Evolutionary conservation across 176 grass and related monocot species (phyloP).

Genomic region (Tillandsia leiboldiana): DNA sequence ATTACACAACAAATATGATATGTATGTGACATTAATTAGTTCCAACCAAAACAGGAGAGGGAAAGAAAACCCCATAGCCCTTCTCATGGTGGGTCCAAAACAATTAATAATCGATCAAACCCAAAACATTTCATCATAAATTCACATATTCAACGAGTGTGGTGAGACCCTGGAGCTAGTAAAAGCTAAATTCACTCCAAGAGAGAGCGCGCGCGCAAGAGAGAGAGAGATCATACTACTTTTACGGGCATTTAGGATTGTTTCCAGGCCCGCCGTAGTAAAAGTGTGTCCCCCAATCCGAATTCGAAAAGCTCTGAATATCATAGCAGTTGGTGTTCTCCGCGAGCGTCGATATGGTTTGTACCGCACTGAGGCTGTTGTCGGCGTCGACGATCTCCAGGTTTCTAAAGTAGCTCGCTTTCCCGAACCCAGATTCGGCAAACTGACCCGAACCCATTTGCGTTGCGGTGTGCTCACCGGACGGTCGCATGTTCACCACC

Average conservation of each 20-base stretch:
- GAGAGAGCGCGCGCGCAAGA: background rate
- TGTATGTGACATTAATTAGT: constrained; percentile 25
- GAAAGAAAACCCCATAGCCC: constrained; percentile 20
- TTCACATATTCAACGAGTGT: background rate
- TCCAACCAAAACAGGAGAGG: constrained; percentile 7
- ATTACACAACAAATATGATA: constrained; percentile 12
- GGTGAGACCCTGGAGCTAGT: background rate
- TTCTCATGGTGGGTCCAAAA: constrained; percentile 16
- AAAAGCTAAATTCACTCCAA: background rate
- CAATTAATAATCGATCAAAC: background rate
- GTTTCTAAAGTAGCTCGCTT: constrained; percentile 83
- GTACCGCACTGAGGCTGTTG: constrained; percentile 64
- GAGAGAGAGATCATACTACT: background rate
- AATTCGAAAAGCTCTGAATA: constrained; percentile 44
- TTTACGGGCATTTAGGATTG: constrained; percentile 32
- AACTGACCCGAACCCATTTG: constrained; percentile 89
- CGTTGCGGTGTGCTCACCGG: constrained; percentile 62
- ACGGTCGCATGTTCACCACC: constrained; percentile 57
- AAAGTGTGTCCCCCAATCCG: constrained; percentile 52
- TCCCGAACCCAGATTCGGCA: constrained; percentile 48
- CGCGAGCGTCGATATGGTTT: constrained; percentile 45
- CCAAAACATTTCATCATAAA: background rate
- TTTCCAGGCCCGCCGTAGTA: constrained; percentile 72
- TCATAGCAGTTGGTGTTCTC: constrained; percentile 78
- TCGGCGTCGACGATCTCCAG: constrained; percentile 74